These are phyloP conservation scores for Penicillium roqueforti DNA, from an alignment of 495 filamentous ascomycete genomes.

Conservation along the genomic window DNA sequence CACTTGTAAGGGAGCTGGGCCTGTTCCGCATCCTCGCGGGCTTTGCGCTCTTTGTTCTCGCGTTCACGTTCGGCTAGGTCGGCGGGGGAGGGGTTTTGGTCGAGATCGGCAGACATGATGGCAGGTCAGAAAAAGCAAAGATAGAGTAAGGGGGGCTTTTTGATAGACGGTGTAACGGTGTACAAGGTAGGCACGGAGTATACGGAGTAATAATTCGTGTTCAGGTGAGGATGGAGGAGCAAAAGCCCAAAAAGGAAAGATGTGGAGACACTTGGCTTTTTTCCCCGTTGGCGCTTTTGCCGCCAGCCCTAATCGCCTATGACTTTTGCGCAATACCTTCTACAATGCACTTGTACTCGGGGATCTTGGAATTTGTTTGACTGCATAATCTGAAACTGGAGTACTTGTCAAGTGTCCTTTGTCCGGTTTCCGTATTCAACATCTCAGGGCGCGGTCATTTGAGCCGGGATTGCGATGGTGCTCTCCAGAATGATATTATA, in stretches of 20 bases:
- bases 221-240: background rate
- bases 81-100: constrained; percentile 47
- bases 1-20: constrained; percentile 93
- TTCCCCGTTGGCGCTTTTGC: constrained; percentile 6
- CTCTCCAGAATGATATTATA: background rate
- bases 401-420: background rate
- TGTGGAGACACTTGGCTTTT: constrained; percentile 7
- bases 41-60: constrained; percentile 64
- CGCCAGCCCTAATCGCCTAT: constrained; percentile 6
- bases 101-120: constrained; percentile 27
- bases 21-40: constrained; percentile 82
- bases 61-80: constrained; percentile 48
- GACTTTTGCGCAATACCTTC: background rate
- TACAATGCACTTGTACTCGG: background rate
- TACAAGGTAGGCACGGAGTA: background rate
- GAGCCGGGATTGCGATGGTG: background rate
- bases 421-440: too few relatives aligned
- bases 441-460: background rate
- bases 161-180: constrained; percentile 1
- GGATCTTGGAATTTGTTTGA: background rate
- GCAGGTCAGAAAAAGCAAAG: background rate
- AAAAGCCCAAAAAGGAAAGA: background rate
- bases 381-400: constrained; percentile 1
- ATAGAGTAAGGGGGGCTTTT: background rate
- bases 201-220: background rate